Percentiles rank a stretch among this genome's conserved stretches.
Evolutionary conservation across 2,329 filamentous ascomycete genomes (phyloP).

Genomic region (Trichoderma aggressivum): DNA sequence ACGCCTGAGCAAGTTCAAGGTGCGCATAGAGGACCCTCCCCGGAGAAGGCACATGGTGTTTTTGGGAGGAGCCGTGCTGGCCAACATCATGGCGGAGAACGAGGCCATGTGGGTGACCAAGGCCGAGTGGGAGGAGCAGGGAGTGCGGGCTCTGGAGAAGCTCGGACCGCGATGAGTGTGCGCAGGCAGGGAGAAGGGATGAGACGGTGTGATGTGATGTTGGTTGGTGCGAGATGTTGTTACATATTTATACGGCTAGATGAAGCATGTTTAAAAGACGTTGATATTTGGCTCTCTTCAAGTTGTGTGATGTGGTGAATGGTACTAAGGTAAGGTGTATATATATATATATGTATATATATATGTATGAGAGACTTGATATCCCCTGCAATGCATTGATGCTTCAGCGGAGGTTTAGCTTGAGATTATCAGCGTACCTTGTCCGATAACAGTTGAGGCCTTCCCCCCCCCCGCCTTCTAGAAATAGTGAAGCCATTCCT

Average conservation of each 20-base stretch:
- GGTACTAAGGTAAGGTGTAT: too few species aligned
- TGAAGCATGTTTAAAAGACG: conserved; percentile 14
- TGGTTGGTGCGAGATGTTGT: neutral
- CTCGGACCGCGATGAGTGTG: conserved; percentile 72
- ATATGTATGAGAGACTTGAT: neutral
- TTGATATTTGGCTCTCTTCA: neutral
- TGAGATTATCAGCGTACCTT: neutral
- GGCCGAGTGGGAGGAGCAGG: conserved; percentile 95
- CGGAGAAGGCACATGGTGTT: conserved; percentile 99
- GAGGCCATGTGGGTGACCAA: conserved; percentile 99
- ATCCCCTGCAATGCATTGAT: neutral
- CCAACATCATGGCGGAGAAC: conserved; percentile 99
- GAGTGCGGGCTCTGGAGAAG: conserved; percentile 80
- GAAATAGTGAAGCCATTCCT: neutral
- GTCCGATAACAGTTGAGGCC: too few species aligned
- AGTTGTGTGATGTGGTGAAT: neutral
- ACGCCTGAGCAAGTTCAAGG: conserved; percentile 97
- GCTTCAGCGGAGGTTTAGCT: neutral
- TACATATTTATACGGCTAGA: conserved; percentile 9
- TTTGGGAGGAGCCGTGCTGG: conserved; percentile 89
- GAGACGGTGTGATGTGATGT: neutral
- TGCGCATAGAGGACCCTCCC: conserved; percentile 96
- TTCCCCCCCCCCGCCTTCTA: too few species aligned
- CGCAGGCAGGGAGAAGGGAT: neutral
- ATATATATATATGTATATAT: too few species aligned